These are phyloP conservation scores for Cystobasidium ongulense DNA, from an alignment of 768 basidiomycete genomes.

Conservation along the genomic window DNA sequence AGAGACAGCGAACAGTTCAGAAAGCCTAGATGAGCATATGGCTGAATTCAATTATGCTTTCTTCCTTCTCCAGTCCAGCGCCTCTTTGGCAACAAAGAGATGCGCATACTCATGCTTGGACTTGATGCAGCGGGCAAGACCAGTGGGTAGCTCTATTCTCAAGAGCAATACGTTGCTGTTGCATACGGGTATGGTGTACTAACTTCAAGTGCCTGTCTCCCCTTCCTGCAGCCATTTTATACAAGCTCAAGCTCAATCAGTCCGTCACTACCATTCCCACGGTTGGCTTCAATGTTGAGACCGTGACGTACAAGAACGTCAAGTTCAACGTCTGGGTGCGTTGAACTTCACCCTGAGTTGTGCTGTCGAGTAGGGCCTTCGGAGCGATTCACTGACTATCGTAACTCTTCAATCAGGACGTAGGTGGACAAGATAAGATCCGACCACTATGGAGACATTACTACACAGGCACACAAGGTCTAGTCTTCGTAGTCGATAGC, in stretches of 20 bases:
- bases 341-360: conserved; percentile 2
- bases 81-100: conserved; percentile 96
- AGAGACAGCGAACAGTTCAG: too few relatives aligned
- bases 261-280: conserved; percentile 98
- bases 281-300: conserved; percentile 98
- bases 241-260: conserved; percentile 98
- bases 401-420: conserved; percentile 45
- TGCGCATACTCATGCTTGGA: conserved; percentile 74
- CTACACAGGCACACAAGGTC: conserved; percentile 96
- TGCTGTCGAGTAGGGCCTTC: neutral
- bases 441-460: conserved; percentile 97
- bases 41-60: neutral
- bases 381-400: neutral
- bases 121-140: conserved; percentile 98
- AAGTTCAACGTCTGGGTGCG: conserved; percentile 50
- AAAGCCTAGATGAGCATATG: too few relatives aligned
- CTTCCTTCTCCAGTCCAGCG: conserved; percentile 3
- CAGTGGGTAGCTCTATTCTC: conserved; percentile 57
- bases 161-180: neutral
- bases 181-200: neutral
- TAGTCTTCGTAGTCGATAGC: conserved; percentile 96
- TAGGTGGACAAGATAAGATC: conserved; percentile 99
- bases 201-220: neutral
- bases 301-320: conserved; percentile 95
- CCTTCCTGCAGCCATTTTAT: conserved; percentile 69